These are phyloP conservation scores for Hyaloperonospora brassicae DNA, from an alignment of 352 stramenopile species.

Conservation along the genomic window DNA sequence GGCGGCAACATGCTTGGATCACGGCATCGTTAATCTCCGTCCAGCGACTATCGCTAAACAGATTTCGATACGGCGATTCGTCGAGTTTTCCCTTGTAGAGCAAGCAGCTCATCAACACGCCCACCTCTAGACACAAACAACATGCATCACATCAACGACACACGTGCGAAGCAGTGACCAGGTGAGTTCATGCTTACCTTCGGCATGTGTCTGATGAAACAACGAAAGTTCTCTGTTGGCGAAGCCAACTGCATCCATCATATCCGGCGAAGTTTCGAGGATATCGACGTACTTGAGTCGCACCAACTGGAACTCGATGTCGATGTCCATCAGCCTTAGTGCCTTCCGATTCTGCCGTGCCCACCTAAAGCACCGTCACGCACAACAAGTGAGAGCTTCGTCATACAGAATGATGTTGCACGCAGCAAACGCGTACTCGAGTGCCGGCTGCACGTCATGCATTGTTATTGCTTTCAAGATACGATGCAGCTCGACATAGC, in stretches of 20 bases:
- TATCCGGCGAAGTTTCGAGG: constrained; percentile 51
- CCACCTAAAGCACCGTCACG: constrained; percentile 38
- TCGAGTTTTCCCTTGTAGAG: constrained; percentile 67
- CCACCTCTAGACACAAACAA: constrained; percentile 38
- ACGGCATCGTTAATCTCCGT: constrained; percentile 61
- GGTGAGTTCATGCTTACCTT: constrained; percentile 24
- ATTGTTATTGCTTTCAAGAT: constrained; percentile 61
- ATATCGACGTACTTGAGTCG: constrained; percentile 75
- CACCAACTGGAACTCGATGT: constrained; percentile 82
- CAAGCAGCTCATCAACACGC: constrained; percentile 71
- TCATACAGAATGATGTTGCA: neutral
- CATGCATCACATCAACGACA: neutral
- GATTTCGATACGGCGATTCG: constrained; percentile 73
- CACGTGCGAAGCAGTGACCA: neutral
- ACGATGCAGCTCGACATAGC: constrained; percentile 58
- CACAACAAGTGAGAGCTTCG: neutral
- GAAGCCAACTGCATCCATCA: constrained; percentile 64
- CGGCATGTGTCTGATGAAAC: constrained; percentile 54
- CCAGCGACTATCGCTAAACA: constrained; percentile 65
- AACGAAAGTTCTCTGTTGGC: constrained; percentile 50
- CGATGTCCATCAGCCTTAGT: constrained; percentile 40
- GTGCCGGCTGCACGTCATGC: constrained; percentile 51
- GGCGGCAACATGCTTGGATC: constrained; percentile 62
- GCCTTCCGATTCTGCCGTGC: constrained; percentile 45
- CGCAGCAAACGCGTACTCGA: constrained; percentile 40